These are phyloP conservation scores for Mucor velutinosus DNA, from an alignment of 371 early-diverging fungal genomes.

Conservation along the genomic window DNA sequence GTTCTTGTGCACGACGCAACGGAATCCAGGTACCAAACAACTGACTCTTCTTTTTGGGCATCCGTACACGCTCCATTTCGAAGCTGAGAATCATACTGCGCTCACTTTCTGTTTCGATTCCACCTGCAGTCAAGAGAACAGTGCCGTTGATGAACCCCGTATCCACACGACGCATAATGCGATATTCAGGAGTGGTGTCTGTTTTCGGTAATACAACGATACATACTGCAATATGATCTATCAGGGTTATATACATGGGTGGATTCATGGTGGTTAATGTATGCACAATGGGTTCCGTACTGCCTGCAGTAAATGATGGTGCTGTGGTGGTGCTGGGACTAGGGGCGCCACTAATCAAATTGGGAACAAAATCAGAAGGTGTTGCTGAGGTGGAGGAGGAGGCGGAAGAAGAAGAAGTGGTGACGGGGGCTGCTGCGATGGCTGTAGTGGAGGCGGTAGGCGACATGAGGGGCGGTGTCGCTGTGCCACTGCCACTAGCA, in stretches of 20 bases:
- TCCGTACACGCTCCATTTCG: conserved; percentile 80
- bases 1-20: conserved; percentile 79
- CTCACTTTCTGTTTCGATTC: conserved; percentile 84
- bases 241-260: conserved; percentile 71
- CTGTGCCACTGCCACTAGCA: background rate
- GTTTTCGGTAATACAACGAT: conserved; percentile 65
- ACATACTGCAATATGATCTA: conserved; percentile 76
- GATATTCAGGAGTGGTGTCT: conserved; percentile 46
- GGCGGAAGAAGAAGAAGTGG: background rate
- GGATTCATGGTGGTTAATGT: conserved; percentile 33
- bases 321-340: background rate
- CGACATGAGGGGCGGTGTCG: conserved; percentile 4
- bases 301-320: conserved; percentile 9
- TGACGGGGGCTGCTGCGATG: background rate
- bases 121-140: conserved; percentile 82
- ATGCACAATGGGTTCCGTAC: conserved; percentile 25
- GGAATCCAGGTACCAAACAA: conserved; percentile 93
- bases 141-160: conserved; percentile 87
- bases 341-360: background rate
- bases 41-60: conserved; percentile 69
- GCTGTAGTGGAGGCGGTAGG: conserved; percentile 4
- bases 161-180: conserved; percentile 77
- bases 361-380: conserved; percentile 5
- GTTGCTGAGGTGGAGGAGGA: background rate
- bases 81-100: conserved; percentile 85